A percentile compares a stretch with the other conserved stretches of the same genome.
phyloP scores from a whole-genome alignment of 306 rosid species.

The Vicia faba region DNA sequence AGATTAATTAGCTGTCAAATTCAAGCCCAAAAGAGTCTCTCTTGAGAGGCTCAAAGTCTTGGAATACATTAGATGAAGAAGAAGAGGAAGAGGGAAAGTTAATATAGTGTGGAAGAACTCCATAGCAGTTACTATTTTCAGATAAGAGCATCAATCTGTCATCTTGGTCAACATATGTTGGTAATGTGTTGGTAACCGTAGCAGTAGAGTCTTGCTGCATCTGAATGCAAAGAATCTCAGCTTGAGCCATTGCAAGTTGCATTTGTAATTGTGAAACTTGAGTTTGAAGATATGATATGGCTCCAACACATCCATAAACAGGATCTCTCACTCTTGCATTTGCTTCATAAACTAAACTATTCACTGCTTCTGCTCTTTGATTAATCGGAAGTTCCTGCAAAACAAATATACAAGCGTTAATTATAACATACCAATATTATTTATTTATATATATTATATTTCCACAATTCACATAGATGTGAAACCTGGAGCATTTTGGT shows the following conservation, averaged over 20 bases:
- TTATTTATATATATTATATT: too few relatives aligned
- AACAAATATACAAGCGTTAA: not conserved
- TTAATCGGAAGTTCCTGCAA: conserved; percentile 67
- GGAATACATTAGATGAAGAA: conserved; percentile 60
- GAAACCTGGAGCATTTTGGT: conserved; percentile 83
- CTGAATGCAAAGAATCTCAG: conserved; percentile 72
- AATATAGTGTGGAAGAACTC: conserved; percentile 45
- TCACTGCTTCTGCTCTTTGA: conserved; percentile 78
- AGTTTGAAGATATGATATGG: conserved; percentile 70
- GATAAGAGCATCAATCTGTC: conserved; percentile 48
- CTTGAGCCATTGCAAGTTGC: conserved; percentile 74
- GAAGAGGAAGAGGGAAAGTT: conserved; percentile 53
- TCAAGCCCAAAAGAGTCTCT: conserved; percentile 68
- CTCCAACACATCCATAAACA: conserved; percentile 82
- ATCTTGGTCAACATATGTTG: conserved; percentile 44
- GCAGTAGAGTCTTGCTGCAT: conserved; percentile 59
- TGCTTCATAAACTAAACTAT: conserved; percentile 78
- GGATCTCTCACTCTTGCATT: conserved; percentile 84
- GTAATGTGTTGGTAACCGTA: conserved; percentile 23
- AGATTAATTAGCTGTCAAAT: not conserved
- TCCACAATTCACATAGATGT: not conserved
- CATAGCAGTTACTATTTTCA: conserved; percentile 36
- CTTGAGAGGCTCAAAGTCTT: conserved; percentile 63
- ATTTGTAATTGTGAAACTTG: conserved; percentile 73
- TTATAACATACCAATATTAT: too few relatives aligned